Evolutionary conservation across 257 asterid species (phyloP).

Genomic region (Coffea canephora): DNA sequence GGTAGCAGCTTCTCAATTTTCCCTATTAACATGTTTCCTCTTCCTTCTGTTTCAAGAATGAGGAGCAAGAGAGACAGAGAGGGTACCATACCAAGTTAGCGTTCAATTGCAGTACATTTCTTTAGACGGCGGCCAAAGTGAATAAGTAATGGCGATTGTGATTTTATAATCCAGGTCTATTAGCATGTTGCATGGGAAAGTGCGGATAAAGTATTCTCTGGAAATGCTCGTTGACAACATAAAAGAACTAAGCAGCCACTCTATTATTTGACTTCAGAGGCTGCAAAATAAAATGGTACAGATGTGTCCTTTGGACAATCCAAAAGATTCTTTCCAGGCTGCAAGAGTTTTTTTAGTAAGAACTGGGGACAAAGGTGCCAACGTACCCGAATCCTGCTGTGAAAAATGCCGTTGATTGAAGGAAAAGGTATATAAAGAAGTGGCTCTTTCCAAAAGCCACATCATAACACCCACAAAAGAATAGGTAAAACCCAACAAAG

Average conservation of each 20-base stretch:
- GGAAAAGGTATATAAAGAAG: constrained; percentile 33
- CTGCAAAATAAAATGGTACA: not conserved
- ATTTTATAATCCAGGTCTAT: not conserved
- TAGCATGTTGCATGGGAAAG: not conserved
- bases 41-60: not conserved
- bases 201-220: not conserved
- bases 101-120: not conserved
- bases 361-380: constrained; percentile 31
- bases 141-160: not conserved
- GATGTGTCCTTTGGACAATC: constrained; percentile 1
- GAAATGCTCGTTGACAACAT: not conserved
- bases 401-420: constrained; percentile 36
- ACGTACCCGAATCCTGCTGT: constrained; percentile 35
- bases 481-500: constrained; percentile 25
- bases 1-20: not conserved
- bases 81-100: not conserved
- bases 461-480: constrained; percentile 36
- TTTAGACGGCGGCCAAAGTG: not conserved
- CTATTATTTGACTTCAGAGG: not conserved
- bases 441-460: constrained; percentile 25
- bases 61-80: not conserved
- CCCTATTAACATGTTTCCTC: not conserved
- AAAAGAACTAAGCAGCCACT: not conserved
- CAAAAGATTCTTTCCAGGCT: constrained; percentile 5
- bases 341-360: constrained; percentile 4